Evolutionary conservation across 331 rosid genomes (phyloP), one percentile per base, ranked within the genome.

Genomic region (Acacia pycnantha): DNA sequence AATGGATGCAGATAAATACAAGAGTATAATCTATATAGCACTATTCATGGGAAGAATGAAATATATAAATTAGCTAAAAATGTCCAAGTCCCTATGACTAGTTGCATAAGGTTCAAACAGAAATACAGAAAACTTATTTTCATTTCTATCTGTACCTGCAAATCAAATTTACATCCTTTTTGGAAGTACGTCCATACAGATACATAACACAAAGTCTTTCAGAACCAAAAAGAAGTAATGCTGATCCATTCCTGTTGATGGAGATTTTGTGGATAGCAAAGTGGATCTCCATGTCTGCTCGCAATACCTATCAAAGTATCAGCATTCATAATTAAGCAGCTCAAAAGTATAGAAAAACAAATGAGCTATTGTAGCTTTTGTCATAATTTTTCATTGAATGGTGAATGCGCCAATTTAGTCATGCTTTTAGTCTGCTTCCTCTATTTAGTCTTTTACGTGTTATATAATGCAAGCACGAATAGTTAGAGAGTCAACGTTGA

Each of bases 161-260:
- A 79, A 91, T 78, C 72, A 89, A 79, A 77, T 90, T 75, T 12
- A 83, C 89, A 44, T 93, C 89, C 82, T 62, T 85, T 29, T 85
- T 82, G 35, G 97, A 92, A 1, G 90, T 35, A 41, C 88, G 93
- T 70, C 97, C 97, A 70, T 92, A 94, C 48, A 91, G 97, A 73
- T 92, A 89, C 98, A 96, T 90, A 77, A 92, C 86, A 62, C 79
- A 90, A 33, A 90, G 88, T 69, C 83, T 89, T 56, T 89, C 88
- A 10, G 94, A 77, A 69, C 99, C 95, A 40, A 77, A 79, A 82
- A 94, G 94, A 27, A 89, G 88, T 54, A 94, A 33, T 19, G 97
- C 98, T 7, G 98, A 87, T 68, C 94, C 95, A 82, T 89, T 88
- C 77, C 91, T 78, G 84, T 91, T 94, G 77, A 96, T 90, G 22